Evolutionary conservation across 495 filamentous ascomycete genomes (phyloP).

Genomic region (Penicillium nucicola): DNA sequence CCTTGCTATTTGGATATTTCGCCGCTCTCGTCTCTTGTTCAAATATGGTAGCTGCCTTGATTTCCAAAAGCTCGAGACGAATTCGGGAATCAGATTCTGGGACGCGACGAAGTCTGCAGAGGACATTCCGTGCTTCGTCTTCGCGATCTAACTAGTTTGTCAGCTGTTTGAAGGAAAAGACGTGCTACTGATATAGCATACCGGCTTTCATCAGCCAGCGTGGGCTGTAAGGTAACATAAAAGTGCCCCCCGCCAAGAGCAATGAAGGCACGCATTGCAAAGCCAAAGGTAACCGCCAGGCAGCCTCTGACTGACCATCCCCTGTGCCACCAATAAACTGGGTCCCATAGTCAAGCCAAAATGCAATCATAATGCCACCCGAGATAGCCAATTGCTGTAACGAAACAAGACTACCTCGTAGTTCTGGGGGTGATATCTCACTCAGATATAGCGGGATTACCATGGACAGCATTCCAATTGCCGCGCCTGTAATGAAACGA

Average conservation of each 20-base stretch:
- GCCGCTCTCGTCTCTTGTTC: background rate
- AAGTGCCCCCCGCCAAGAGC: constrained; percentile 36
- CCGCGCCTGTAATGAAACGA: constrained; percentile 1
- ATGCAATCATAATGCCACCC: constrained; percentile 32
- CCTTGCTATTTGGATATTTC: background rate
- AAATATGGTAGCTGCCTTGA: constrained; percentile 33
- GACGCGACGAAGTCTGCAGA: constrained; percentile 38
- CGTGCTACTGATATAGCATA: too few species aligned
- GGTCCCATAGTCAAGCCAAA: constrained; percentile 25
- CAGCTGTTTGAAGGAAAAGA: too few species aligned
- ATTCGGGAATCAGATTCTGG: constrained; percentile 34
- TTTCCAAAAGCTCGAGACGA: constrained; percentile 37
- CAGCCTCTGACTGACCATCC: constrained; percentile 35
- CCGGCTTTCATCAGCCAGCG: constrained; percentile 39
- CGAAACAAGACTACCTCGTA: constrained; percentile 4
- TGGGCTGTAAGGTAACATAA: constrained; percentile 31
- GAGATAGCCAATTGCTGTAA: constrained; percentile 27
- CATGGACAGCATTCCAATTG: constrained; percentile 6
- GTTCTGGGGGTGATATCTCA: background rate
- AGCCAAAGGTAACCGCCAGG: constrained; percentile 46
- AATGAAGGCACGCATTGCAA: constrained; percentile 45
- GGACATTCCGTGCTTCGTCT: constrained; percentile 35
- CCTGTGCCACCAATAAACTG: constrained; percentile 40
- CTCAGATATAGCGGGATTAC: constrained; percentile 7
- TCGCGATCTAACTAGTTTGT: constrained; percentile 20